Percentiles rank a stretch among this genome's conserved stretches.
Evolutionary conservation across 257 asterid genomes (phyloP).

Genomic region (Eustoma russellianum): DNA sequence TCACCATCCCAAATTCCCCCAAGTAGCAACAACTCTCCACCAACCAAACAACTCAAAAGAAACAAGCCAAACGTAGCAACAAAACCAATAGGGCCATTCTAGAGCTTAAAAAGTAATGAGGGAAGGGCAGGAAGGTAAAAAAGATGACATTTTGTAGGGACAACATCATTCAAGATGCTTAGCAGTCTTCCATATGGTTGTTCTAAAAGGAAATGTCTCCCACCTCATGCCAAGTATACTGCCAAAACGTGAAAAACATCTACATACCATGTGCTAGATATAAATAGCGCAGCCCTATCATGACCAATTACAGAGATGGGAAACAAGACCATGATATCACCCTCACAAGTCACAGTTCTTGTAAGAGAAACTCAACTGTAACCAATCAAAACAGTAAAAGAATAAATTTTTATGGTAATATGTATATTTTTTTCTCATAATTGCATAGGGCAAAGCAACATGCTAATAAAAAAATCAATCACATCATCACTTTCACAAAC

Average conservation of each 20-base stretch:
- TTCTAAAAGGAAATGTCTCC: slow-evolving; percentile 16
- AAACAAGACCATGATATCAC: slow-evolving; percentile 11
- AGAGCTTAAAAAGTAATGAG: not conserved
- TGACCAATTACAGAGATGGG: slow-evolving; percentile 17
- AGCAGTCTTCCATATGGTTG: slow-evolving; percentile 7
- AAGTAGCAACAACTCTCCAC: slow-evolving; percentile 14
- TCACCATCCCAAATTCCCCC: slow-evolving; percentile 13
- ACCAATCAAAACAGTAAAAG: slow-evolving; percentile 10
- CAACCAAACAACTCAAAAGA: slow-evolving; percentile 9
- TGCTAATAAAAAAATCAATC: slow-evolving; percentile 16
- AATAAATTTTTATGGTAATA: slow-evolving; percentile 16
- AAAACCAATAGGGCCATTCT: slow-evolving; percentile 1
- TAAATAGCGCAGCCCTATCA: slow-evolving; percentile 13
- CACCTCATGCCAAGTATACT: slow-evolving; percentile 15
- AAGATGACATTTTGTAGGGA: slow-evolving; percentile 13
- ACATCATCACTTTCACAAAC: slow-evolving; percentile 15
- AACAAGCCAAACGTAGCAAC: not conserved
- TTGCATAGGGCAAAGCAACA: not conserved
- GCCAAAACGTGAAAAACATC: slow-evolving; percentile 10
- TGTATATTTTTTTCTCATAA: slow-evolving; percentile 12
- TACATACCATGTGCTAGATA: slow-evolving; percentile 19
- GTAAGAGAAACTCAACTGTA: not conserved
- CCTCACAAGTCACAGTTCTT: slow-evolving; percentile 12
- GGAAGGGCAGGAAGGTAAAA: slow-evolving; percentile 4
- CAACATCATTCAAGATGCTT: slow-evolving; percentile 14